Evolutionary conservation across 371 early-diverging fungal genomes (phyloP).

Genomic region (Rhizopus stolonifer): DNA sequence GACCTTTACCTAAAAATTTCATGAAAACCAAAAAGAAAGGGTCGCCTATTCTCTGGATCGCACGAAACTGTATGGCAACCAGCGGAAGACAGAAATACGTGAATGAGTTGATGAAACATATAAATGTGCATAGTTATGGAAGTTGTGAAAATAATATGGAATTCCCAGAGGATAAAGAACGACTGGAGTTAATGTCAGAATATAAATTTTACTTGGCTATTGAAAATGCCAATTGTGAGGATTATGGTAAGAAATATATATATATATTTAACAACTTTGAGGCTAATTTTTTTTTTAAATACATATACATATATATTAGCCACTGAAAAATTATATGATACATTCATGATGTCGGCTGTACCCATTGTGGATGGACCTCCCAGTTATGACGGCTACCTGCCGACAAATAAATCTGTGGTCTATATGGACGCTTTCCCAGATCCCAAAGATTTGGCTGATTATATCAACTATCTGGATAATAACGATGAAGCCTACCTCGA

Average conservation of each 20-base stretch:
- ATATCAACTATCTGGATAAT: slow-evolving; percentile 31
- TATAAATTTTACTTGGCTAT: slow-evolving; percentile 46
- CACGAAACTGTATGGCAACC: slow-evolving; percentile 35
- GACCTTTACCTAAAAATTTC: slow-evolving; percentile 37
- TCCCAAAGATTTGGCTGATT: slow-evolving; percentile 39
- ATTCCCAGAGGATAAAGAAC: slow-evolving; percentile 33
- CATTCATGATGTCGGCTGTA: slow-evolving; percentile 27
- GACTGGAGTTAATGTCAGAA: slow-evolving; percentile 26
- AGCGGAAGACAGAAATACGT: slow-evolving; percentile 40
- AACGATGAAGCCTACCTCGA: slow-evolving; percentile 42
- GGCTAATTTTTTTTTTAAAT: too few species aligned
- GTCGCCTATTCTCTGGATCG: slow-evolving; percentile 43
- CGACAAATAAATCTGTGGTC: slow-evolving; percentile 30
- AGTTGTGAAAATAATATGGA: slow-evolving; percentile 32
- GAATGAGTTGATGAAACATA: slow-evolving; percentile 34
- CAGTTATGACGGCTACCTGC: slow-evolving; percentile 35
- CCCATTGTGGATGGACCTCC: slow-evolving; percentile 36
- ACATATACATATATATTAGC: slow-evolving; percentile 14
- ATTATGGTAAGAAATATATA: slow-evolving; percentile 27
- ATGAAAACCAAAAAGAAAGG: slow-evolving; percentile 27
- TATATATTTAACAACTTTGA: neutral
- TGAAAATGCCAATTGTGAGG: slow-evolving; percentile 45
- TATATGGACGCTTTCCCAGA: slow-evolving; percentile 44
- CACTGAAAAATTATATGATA: slow-evolving; percentile 42
- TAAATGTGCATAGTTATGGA: slow-evolving; percentile 37